Base-by-base conservation (phyloP, 371 early-diverging fungal genomes). In the Mortierella sp. region DNA sequence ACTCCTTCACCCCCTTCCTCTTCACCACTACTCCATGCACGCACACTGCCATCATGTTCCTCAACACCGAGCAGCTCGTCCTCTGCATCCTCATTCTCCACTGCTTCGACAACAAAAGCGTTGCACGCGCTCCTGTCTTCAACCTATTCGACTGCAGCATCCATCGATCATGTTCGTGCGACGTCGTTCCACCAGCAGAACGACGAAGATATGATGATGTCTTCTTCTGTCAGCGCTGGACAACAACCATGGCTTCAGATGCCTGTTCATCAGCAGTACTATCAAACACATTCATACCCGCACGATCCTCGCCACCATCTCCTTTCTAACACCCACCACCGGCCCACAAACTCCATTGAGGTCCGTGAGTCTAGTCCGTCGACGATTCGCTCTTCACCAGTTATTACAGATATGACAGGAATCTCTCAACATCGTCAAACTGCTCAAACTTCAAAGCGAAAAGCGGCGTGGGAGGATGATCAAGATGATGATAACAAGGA, bases 91-190 rank as follows among this genome's bases (percentile, higher is more conserved):
- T 47, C 75, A 0, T 24, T 49, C 32, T 56, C 68, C 1, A 51
- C 42, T 2, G 12, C 50, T 17, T 60, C 70, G 19, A 64, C 69
- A 0, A 62, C 68, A 3, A 50, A 46, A n/a, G 52, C 72, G 6
- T 24, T 72, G 15, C 65, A 64, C 26, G 34, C 63, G 9, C 63
- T 51, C 15, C 37, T 73, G 2, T 58, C 67, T 2, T 24, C 68
- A 23, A 60, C 58, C 12, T 63, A 67, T 32, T 57, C 73, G 1
- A 66, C 68, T 1, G 50, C 73, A 28, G 73, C 68, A 2, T 61
- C 67, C 6, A 67, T 73, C 7, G 67, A 72, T 44, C 67, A 72
- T 41, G 66, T 56, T 19, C 61, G 72, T 24, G 72, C 72, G 2
- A 53, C 65, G 6, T 72, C 72, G 15, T 72, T 72, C 37, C 67